Conservation (phyloP, 176 grass and related monocot genomes). For the Oryza meridionalis region DNA sequence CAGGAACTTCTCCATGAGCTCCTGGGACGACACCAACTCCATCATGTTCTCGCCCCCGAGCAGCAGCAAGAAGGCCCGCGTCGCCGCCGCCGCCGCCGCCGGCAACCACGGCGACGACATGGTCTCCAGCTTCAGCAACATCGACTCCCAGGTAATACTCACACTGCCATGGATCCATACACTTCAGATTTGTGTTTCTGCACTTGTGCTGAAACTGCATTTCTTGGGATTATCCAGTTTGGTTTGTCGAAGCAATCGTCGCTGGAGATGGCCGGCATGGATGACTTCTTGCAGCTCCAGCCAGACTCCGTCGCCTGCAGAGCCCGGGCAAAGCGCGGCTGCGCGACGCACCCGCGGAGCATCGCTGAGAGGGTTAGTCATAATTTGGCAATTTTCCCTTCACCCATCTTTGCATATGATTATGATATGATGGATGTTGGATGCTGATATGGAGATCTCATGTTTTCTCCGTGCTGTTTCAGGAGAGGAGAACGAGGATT, state of each 20-base stretch:
- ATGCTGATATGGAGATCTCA: neutral
- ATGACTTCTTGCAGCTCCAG: conserved; percentile 76
- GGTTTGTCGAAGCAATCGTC: conserved; percentile 60
- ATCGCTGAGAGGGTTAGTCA: conserved; percentile 87
- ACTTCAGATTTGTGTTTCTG: neutral
- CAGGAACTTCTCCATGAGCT: conserved; percentile 69
- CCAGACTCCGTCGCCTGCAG: conserved; percentile 79
- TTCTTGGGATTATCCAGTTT: conserved; percentile 52
- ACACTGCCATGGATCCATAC: neutral
- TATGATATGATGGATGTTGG: neutral
- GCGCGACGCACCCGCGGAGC: conserved; percentile 88
- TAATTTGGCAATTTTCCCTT: neutral
- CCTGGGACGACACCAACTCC: conserved; percentile 94
- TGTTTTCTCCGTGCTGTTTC: conserved; percentile 20
- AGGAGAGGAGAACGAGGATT: conserved; percentile 98
- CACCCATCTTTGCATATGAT: neutral
- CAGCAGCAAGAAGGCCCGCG: conserved; percentile 56
- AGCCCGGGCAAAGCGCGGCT: conserved; percentile 89
- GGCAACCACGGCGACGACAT: conserved; percentile 55
- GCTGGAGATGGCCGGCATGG: conserved; percentile 65
- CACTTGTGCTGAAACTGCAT: conserved; percentile 25
- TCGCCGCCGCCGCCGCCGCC: neutral
- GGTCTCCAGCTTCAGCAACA: conserved; percentile 63
- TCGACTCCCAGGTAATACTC: conserved; percentile 66
- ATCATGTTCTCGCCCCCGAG: conserved; percentile 76